Base-by-base conservation (phyloP, 176 grass and related monocot genomes). In the Ananas comosus region DNA sequence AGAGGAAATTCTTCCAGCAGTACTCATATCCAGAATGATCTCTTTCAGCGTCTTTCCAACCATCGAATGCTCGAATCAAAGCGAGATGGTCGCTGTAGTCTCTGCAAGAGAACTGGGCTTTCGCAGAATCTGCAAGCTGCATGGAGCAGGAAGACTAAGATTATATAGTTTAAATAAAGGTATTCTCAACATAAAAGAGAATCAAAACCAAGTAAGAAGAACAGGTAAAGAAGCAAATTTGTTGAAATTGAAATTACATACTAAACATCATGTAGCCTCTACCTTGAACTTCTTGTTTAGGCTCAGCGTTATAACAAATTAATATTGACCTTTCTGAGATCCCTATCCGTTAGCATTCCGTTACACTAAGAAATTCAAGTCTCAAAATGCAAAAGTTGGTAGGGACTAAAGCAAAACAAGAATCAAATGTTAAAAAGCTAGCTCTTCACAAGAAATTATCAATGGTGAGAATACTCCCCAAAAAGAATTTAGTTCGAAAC, bases 1-100 rank as follows among this genome's bases (percentile, higher is more conserved):
- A 97, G 23, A 97, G 89, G 65, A 97, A 97, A 53, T 97, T 97
- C 84, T 85, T 97, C 94, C 94, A 97, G 79, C 94, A 97, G 72
- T 90, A 97, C 18, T 97, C 89, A 54, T 97, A 97, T 67, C 94
- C 94, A 74, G 85, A 82, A 80, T 85, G 86, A 33, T 97, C 89
- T 78, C 80, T 85, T 91, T 97, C 94, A 53, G 89, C 89, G 9
- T 93, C 87, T 72, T 86, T 92, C 94, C 94, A 97, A 81, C 94
- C 89, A 17, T 97, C 87, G 10, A 88, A 97, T 70, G 94, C 89
- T 71, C 84, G 89, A 78, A 93, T 80, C 63, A 97, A 74, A 0
- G 94, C 89, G 74, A 97, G 77, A 74, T 97, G 94, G 64, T 97
- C 94, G 58, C 94, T 97, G 66, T 90, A 88, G 29, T 97, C 89